Evolutionary conservation across 129 eudicot genomes (phyloP), one percentile per base, ranked within the genome.

Genomic region (Flaveria robusta): DNA sequence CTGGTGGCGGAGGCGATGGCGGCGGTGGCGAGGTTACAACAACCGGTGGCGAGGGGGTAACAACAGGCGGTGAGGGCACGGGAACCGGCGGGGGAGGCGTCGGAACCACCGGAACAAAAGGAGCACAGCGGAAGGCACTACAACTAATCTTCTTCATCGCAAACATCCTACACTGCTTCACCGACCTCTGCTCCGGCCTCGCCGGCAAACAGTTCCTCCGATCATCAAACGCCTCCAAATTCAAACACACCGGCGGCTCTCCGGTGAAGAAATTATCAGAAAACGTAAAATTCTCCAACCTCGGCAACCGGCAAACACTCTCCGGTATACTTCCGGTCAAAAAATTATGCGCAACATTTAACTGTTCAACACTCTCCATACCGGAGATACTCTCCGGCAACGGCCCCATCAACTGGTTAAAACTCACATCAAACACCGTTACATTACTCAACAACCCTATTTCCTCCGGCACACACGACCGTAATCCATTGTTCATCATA

Each of bases 351-450:
- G 92, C 98, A 68, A 93, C 92, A 80, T 93, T 87, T 26, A 93
- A 59, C 85, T 90, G 97, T 74, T 93, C 98, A 84, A 93, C 86
- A 37, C 87, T 88, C 66, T 46, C 71, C 94, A 93, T 74, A 0
- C 85, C 95, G 3, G 89, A 89, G 50, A 93, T 37, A 49, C 75
- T 76, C 3, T 85, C 92, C 52, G 98, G 98, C 80, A 93, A 71
- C 4, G 95, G 88, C 9, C 98, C 98, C 91, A 90, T 68, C 62
- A 93, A 55, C 70, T 83, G 79, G 7, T 90, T 93, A 29, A 63
- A 85, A 62, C 98, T 90, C 42, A 87, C 92, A 77, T 93, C 98
- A 45, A 93, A 79, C 81, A 93, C 98, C 3, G 98, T 93, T 37
- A 93, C 77, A n/a, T 88, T 78, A 76, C 76, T 80, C 80, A 93